Evolutionary conservation across 768 basidiomycete species (phyloP), one percentile per base, ranked within the genome.

Genomic region (Kwoniella sp.): DNA sequence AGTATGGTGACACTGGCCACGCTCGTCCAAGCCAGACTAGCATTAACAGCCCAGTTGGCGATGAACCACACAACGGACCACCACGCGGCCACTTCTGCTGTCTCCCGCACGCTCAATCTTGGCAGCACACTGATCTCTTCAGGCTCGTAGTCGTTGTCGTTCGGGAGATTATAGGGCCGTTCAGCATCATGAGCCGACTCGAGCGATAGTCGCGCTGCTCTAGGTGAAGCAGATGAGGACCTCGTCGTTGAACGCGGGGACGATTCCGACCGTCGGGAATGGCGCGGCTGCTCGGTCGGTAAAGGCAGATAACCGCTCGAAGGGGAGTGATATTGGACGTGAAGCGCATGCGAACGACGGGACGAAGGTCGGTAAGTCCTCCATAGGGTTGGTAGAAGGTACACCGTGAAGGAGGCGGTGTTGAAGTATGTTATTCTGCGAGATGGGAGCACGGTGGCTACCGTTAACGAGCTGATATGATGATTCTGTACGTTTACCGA

Each of bases 1-100:
- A 96, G 81, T 38, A 97, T 89, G 3, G 94, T 96, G 22, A 91
- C 87, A 78, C 92, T 95, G 1, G 92, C 91, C n/a, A 97, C 94
- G 73, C 89, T 92, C 1, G 95, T 98, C 77, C 89, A 90, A 30
- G 86, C 88, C 51, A 98, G 84, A 22, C 90, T 84, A 0, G 88
- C 89, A 76, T 94, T 96, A 30, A 95, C 82, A 12, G 87, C 80
- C 92, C 93, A 98, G 75, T 98, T 98, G 13, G 95, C 95, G 38
- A 88, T 83, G 74, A 99, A 96, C 81, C 94, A 99, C 37, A 95
- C 83, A 63, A 91, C 84, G 79, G 90, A 92, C 81, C 97, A 98
- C 56, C 85, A 81, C 4, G 86, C 82, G 3, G 95, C 92, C 13
- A 99, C 84, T 41, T 85, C 81, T 7, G 88, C 88, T 0, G 96